Evolutionary conservation across 768 basidiomycete genomes (phyloP), one percentile per base, ranked within the genome.

Genomic region (Cubamyces lactineus): DNA sequence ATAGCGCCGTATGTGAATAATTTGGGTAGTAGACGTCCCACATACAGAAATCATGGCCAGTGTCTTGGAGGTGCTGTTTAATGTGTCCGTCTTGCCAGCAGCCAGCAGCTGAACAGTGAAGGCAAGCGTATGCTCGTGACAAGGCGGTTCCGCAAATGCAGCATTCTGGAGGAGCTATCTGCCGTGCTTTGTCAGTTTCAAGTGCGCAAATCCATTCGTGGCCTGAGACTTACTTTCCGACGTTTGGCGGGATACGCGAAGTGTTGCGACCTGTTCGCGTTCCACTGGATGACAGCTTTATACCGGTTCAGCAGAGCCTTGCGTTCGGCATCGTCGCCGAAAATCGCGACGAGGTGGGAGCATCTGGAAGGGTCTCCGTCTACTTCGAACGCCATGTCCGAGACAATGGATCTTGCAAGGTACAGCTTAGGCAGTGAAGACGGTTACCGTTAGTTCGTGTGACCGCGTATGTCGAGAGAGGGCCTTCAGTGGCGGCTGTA

Each of bases 1-100:
- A 40, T 23, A 43, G 41, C 38, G 43, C 48, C 28, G 50, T 19
- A 21, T 45, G 24, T 38, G 42, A 40, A 21, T 17, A 15, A 28
- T 23, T 48, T 6, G 39, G 30, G 21, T n/a, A 51, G 48, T 19
- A 54, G 47, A 47, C 52, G 7, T 4, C 19, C 34, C 16, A 82
- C 89, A 64, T 53, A 91, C 92, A 86, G 68, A 92, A 89, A 9
- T 70, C 67, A 74, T 94, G 92, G 0, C 79, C 79, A 1, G 78
- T 70, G 19, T 82, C 79, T 62, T 75, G 78, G 30, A 92, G 76
- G 72, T 94, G 92, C 4, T 69, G 73, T 1, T 76, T 67, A 26
- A 84, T 75, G 69, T 94, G 92, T 3, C 78, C 78, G 45, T 76
- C 77, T 13, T 72, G 63, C 91, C 91, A 93, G 64, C 92, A 92